Conservation (phyloP, 1,284 basidiomycete species). For the Ceratobasidium sp. region DNA sequence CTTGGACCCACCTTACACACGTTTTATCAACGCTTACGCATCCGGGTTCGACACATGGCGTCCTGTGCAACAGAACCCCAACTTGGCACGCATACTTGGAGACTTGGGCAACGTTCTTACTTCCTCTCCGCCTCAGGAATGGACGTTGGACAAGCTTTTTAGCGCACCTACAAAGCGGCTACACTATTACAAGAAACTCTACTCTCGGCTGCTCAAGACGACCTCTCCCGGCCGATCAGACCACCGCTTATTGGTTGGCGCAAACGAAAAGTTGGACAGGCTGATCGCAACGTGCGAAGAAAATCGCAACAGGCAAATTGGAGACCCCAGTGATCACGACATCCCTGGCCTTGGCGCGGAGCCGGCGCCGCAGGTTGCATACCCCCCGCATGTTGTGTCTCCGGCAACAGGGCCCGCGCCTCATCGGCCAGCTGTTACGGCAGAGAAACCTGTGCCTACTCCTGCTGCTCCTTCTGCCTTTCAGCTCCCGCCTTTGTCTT, state of each 20-base stretch:
- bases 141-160: constrained; percentile 92
- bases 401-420: not conserved
- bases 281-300: constrained; percentile 78
- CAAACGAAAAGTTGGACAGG: constrained; percentile 84
- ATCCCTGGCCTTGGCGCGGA: constrained; percentile 23
- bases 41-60: constrained; percentile 87
- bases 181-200: constrained; percentile 94
- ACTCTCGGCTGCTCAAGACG: constrained; percentile 87
- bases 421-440: not conserved
- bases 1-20: constrained; percentile 86
- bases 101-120: constrained; percentile 77
- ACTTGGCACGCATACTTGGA: constrained; percentile 76
- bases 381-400: constrained; percentile 23
- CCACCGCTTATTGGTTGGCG: constrained; percentile 83
- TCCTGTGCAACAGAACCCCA: constrained; percentile 80
- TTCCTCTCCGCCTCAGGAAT: constrained; percentile 68
- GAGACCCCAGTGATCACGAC: constrained; percentile 37
- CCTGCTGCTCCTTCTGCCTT: constrained; percentile 15
- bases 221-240: constrained; percentile 91
- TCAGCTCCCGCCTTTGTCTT: constrained; percentile 39
- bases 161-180: constrained; percentile 86
- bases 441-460: constrained; percentile 16
- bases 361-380: not conserved
- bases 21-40: constrained; percentile 81
- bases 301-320: constrained; percentile 55